Base-by-base conservation (phyloP, 2,329 filamentous ascomycete genomes). In the Sporothrix inflata region DNA sequence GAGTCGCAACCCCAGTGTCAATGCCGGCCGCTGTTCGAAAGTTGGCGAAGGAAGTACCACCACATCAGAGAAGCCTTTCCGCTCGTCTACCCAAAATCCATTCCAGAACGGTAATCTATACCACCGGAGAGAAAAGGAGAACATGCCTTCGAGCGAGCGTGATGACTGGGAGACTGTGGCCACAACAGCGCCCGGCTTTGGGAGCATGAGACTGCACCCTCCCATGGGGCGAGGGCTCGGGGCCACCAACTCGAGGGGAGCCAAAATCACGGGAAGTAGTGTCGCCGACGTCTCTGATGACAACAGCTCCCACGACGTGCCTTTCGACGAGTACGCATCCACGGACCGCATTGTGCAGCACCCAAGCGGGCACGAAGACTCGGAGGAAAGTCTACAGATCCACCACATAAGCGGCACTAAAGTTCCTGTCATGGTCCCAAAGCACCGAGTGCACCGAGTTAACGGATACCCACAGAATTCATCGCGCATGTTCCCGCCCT, bases 281-380 rank as follows among this genome's bases (percentile, higher is more conserved):
- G 74, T 86, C 27, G 84, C 84, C 2, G 81, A 85, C 72, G 79
- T 82, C 7, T 85, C 84, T 0, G 84, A 85, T 57, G 73, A 73
- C 34, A 61, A 74, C 27, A 77, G 72, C 38, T 74, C 75, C 5
- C 70, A 47, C 24, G 47, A 61, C 1, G 51, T 70, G 2, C 66
- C 72, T 1, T 74, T 75, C 65, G 75, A 77, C 51, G 75, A 72
- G 12, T 78, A 75, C 27, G 73, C 75, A 3, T 79, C 79, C 12
- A 78, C 75, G 2, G 78, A 79, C 11, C 75, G 74, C 27, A 78
- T 79, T 53, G 51, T 79, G n/a, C 75, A 77, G 60, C 76, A 76
- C 55, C 75, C 76, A 1, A 73, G 74, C 12, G 69, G 71, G 2
- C 49, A 70, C 40, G 69, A 74, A 1, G 61, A 69, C 21, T 72